Percentiles rank a stretch among this genome's conserved stretches.
Evolutionary conservation across 768 basidiomycete species (phyloP).

Genomic region (Panaeolus cyanescens): DNA sequence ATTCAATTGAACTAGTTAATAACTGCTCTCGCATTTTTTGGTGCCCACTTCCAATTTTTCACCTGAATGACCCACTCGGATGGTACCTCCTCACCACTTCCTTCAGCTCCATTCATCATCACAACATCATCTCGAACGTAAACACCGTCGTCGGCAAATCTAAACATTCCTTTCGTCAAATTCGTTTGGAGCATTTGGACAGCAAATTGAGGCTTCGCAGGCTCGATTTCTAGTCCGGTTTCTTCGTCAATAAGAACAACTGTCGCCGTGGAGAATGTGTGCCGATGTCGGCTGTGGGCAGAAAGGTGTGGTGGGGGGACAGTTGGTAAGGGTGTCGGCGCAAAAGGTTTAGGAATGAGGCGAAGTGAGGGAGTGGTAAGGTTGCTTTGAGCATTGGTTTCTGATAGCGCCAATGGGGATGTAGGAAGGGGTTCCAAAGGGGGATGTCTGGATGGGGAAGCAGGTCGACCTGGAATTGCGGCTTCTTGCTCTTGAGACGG

Average conservation of each 20-base stretch:
- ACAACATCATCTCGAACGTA: slow-evolving; percentile 29
- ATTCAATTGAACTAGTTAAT: not conserved
- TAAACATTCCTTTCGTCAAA: slow-evolving; percentile 35
- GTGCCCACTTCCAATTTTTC: slow-evolving; percentile 43
- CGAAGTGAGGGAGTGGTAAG: not conserved
- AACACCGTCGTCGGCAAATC: slow-evolving; percentile 39
- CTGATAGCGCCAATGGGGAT: not conserved
- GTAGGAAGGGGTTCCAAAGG: not conserved
- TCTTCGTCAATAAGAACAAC: not conserved
- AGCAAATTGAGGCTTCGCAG: slow-evolving; percentile 20
- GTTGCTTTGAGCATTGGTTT: not conserved
- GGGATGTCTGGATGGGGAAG: not conserved
- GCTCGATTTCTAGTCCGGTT: slow-evolving; percentile 10
- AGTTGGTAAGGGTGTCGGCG: not conserved
- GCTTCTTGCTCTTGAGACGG: too few species aligned
- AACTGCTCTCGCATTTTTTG: slow-evolving; percentile 6
- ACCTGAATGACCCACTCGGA: slow-evolving; percentile 44
- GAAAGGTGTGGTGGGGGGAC: not conserved
- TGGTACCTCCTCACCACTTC: not conserved
- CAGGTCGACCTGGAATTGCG: not conserved
- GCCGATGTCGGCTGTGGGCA: not conserved
- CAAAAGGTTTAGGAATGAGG: not conserved
- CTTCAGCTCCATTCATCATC: slow-evolving; percentile 24
- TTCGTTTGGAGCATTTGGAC: slow-evolving; percentile 40
- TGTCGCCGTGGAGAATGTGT: not conserved